Evolutionary conservation across 768 basidiomycete genomes (phyloP), one percentile per base, ranked within the genome.

Genomic region (Leccinum pellstonianum): DNA sequence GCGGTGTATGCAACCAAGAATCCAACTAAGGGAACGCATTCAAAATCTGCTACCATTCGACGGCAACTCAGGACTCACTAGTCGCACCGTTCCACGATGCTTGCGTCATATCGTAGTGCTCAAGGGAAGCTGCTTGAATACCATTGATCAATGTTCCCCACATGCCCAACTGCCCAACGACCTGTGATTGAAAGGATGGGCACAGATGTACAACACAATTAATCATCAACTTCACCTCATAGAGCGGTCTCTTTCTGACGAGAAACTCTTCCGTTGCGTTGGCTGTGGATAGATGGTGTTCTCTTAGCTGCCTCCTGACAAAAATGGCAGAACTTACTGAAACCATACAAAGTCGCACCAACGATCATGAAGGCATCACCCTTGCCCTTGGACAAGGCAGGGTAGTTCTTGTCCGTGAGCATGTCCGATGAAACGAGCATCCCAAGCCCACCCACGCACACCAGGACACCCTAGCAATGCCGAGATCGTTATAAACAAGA

Each of bases 241-340:
- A 94, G 43, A 94, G 76, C 5, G 93, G 93, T 12, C 85, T 79
- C 64, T 76, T 83, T 60, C 92, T 82, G 31, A 95, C 93, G 60
- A 94, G 84, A 73, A 90, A 90, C 69, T 94, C 93, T 70, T 95
- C 93, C 0, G 90, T 91, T 29, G 92, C 90, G 64, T 94, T 94
- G 23, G 90, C 91, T 93, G 62, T 31, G 23, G 25, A 55, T 55
- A 2, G 35, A 52, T 43, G 3, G 63, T 57, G n/a, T 59, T 9
- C 35, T 56, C 37, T 12, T 8, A 41, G 10, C 17, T 38, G 27
- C 9, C 4, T 12, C 55, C n/a, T 14, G 5, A 57, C 43, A 29
- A 37, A 46, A 27, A 48, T 41, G 19, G 46, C 19, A 43, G 23
- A 14, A 83, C 87, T 61, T 67, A 93, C 91, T 90, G 72, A 93